phyloP scores from a whole-genome alignment of 108 stramenopile species.

The Nitzschia sp. region DNA sequence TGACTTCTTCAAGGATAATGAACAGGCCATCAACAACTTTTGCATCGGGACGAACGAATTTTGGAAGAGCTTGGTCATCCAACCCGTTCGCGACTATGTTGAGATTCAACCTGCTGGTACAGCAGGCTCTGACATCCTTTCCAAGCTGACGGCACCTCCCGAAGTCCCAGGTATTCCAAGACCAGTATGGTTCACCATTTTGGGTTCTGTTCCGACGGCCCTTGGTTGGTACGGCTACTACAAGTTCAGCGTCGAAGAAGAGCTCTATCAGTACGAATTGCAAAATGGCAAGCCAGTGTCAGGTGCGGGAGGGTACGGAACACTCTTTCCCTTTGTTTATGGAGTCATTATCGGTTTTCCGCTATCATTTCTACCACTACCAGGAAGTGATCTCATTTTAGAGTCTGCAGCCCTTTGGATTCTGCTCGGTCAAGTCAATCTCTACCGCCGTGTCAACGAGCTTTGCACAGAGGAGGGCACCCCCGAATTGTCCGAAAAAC shows the following conservation, averaged over 20 bases:
- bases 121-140: constrained; percentile 35
- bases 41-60: constrained; percentile 62
- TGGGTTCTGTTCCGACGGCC: constrained; percentile 58
- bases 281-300: constrained; percentile 36
- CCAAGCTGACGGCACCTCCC: constrained; percentile 55
- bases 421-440: constrained; percentile 58
- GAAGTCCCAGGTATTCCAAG: constrained; percentile 61
- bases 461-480: constrained; percentile 45
- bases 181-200: constrained; percentile 70
- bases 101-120: constrained; percentile 46
- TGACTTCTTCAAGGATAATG: constrained; percentile 14
- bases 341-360: constrained; percentile 60
- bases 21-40: constrained; percentile 44
- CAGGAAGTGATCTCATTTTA: constrained; percentile 42
- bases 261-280: constrained; percentile 66
- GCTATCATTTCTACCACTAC: constrained; percentile 40
- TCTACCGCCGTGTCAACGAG: constrained; percentile 76
- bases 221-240: constrained; percentile 76
- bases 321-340: constrained; percentile 63
- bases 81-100: constrained; percentile 53
- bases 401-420: constrained; percentile 53
- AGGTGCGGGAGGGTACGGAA: constrained; percentile 72
- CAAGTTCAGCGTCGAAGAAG: constrained; percentile 72
- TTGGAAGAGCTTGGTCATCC: constrained; percentile 54
- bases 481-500: constrained; percentile 2